Base-by-base conservation (phyloP, 1,139 yeast genomes). In the Yamadazyma diddensiae region DNA sequence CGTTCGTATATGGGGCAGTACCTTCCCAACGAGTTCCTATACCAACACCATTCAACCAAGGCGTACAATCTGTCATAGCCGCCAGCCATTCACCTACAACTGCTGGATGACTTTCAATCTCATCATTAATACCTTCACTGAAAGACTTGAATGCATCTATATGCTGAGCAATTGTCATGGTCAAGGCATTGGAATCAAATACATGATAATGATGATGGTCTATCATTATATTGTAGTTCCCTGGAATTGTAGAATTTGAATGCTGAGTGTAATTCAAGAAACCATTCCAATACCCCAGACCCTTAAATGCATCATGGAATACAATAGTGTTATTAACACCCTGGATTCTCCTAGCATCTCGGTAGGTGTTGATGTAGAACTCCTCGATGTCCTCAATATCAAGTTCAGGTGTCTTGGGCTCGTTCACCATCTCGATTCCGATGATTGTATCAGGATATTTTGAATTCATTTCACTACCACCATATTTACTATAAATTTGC, bases 181-280 rank as follows among this genome's bases (percentile, higher is more conserved):
- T 46, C 37, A 87, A 66, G 54, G 83, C 82, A 14, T 68, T 77
- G 13, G 72, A 59, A 18, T 79, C 69, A 56, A 90, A 90, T 9
- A 85, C 94, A 62, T 86, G 95, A 67, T 92, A 92, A 53, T 83
- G 83, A 55, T 90, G 97, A 62, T 87, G 97, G 58, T 90, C 97
- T 28, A 88, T 59, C 28, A 85, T 78, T 31, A 84, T 82, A 49
- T 82, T 79, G 73, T 79, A 77, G 57, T 63, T 70, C 11, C 12
- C 8, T 6, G 15, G 8, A 10, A 5, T 11, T 33, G 68, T 70
- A 6, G 31, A n/a, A 9, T 38, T 35, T 11, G 10, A 1, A 34
- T 60, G 52, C 37, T 24, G 4, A n/a, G 6, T 59, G 38, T 57
- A 36, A 46, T 48, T 42, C 59, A 77, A 50, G 41, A 57, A 53